These are phyloP conservation scores for Cyberlindnera japonica DNA, from an alignment of 805 yeast species.

Conservation along the genomic window DNA sequence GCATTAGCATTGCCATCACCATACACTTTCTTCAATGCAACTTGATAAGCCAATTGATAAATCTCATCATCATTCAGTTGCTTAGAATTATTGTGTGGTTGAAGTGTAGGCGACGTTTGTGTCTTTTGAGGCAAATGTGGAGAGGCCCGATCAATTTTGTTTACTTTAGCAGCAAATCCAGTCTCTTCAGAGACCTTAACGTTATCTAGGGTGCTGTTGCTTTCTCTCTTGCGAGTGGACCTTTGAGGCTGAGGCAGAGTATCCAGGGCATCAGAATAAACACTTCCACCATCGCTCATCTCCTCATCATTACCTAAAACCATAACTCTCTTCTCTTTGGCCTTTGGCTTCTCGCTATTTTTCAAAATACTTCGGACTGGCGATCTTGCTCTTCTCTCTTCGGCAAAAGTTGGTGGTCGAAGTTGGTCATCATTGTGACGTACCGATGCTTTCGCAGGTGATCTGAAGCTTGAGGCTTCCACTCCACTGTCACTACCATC, in stretches of 20 bases:
- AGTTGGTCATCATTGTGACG: not conserved
- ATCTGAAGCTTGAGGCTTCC: not conserved
- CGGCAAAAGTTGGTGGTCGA: not conserved
- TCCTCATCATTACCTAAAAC: constrained; percentile 18
- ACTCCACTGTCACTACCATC: constrained; percentile 8
- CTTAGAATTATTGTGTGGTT: not conserved
- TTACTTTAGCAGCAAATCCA: constrained; percentile 3
- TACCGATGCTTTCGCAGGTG: not conserved
- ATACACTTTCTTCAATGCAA: constrained; percentile 55
- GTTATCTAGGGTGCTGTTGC: constrained; percentile 10
- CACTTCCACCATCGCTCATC: constrained; percentile 23
- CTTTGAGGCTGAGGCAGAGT: constrained; percentile 11
- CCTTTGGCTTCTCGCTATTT: constrained; percentile 6
- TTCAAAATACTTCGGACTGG: constrained; percentile 18
- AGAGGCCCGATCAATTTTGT: not conserved
- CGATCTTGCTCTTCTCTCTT: constrained; percentile 6
- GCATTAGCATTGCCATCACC: constrained; percentile 31
- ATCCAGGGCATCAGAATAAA: constrained; percentile 25
- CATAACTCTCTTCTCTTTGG: constrained; percentile 10
- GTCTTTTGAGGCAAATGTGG: constrained; percentile 1
- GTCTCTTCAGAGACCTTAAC: constrained; percentile 14
- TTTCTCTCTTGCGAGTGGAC: constrained; percentile 3
- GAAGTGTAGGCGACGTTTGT: not conserved
- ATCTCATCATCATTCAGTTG: constrained; percentile 35
- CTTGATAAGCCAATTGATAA: constrained; percentile 51